Evolutionary conservation across 495 filamentous ascomycete genomes (phyloP).

Genomic region (Niebla homalea): DNA sequence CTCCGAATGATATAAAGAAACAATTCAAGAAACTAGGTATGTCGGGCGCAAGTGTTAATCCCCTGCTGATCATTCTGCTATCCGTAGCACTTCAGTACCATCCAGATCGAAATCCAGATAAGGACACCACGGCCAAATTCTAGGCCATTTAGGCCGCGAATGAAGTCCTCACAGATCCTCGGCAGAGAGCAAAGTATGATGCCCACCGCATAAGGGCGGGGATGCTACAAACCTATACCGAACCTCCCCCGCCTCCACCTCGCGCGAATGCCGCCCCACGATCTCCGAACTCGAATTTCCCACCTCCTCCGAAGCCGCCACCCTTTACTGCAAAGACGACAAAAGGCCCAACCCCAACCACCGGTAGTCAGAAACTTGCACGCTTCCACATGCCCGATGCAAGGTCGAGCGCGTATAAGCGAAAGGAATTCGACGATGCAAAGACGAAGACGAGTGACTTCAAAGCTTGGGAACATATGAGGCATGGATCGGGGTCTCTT

Average conservation of each 20-base stretch:
- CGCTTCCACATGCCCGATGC: neutral
- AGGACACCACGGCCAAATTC: constrained; percentile 68
- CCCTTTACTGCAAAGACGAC: constrained; percentile 23
- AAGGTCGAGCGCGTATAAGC: constrained; percentile 22
- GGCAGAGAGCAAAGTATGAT: constrained; percentile 62
- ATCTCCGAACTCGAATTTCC: constrained; percentile 16
- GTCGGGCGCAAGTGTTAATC: constrained; percentile 5
- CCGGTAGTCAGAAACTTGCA: constrained; percentile 36
- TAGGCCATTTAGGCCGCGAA: constrained; percentile 75
- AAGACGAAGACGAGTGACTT: constrained; percentile 45
- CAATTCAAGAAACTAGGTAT: constrained; percentile 75
- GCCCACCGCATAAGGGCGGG: constrained; percentile 40
- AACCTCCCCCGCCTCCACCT: constrained; percentile 1
- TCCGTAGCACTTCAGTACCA: constrained; percentile 66
- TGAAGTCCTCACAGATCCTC: constrained; percentile 63
- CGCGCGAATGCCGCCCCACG: constrained; percentile 16
- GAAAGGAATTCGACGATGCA: constrained; percentile 25
- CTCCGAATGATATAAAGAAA: constrained; percentile 63
- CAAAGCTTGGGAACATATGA: constrained; percentile 60
- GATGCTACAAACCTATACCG: constrained; percentile 13
- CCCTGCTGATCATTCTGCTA: neutral
- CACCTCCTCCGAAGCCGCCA: constrained; percentile 19
- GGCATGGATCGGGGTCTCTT: constrained; percentile 23
- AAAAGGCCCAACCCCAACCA: constrained; percentile 28
- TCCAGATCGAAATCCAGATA: constrained; percentile 78